Evolutionary conservation across 1,139 yeast species (phyloP), one percentile per base, ranked within the genome.

Genomic region (Insectozyma bohioensis): DNA sequence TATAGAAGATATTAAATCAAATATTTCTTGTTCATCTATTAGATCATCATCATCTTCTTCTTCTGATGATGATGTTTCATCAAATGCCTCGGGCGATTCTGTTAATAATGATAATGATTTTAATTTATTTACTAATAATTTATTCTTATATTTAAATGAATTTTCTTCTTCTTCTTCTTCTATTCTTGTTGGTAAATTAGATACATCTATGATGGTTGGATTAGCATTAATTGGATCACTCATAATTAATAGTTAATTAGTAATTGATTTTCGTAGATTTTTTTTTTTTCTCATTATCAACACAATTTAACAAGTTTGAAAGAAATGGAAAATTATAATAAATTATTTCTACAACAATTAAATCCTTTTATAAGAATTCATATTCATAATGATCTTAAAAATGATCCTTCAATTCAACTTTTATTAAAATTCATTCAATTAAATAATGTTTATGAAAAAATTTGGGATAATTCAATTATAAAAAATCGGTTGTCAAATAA

Each of bases 151-250:
- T 17, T 14, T 19, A 20, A 26, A 34, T 21, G 12, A 27, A 14
- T 18, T 20, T 17, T 15, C 25, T 12, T 20, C 9, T 18, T 28
- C 26, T 7, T 24, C 12, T 3, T 16, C 12, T 18, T 54, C 54
- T 29, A 54, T 40, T 27, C 96, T 72, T 0, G 82, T 84, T 1
- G 97, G 97, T 18, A 92, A 72, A 40, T 77, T 75, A 17, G 83
- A 74, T 13, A 76, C 76, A 47, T 88, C 95, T 33, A 88, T 63
- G 29, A 92, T 80, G 20, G 84, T 81, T 11, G 98, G 98, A 56
- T 88, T 88, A 18, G 96, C 96, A 59, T 92, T 92, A 41, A 90
- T 82, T 26, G 86, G 87, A 37, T 87, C 96, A 16, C 78, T 58
- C 80, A 75, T 75, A 14, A 12, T 20, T 12, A 8, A 20, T 4